Conservation (phyloP, 352 stramenopile genomes). For the Pythium vanterpoolii region DNA sequence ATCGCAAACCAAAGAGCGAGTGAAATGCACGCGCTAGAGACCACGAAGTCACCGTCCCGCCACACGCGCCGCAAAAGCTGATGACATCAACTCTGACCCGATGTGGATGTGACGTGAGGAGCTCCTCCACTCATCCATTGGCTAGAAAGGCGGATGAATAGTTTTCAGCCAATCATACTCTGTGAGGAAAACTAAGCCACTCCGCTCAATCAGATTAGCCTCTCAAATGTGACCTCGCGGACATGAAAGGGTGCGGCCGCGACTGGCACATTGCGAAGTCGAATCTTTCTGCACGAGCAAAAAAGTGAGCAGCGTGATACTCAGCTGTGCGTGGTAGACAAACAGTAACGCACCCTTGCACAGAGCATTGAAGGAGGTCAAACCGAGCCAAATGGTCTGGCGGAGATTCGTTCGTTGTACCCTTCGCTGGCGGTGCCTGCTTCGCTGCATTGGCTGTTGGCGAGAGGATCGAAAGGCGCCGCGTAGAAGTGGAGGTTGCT, state of each 20-base stretch:
- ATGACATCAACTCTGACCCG: neutral
- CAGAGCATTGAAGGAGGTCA: conserved; percentile 41
- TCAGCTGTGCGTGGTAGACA: neutral
- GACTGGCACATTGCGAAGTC: conserved; percentile 51
- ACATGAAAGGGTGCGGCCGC: conserved; percentile 60
- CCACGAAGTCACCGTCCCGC: conserved; percentile 23
- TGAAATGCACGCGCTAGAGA: conserved; percentile 21
- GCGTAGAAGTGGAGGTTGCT: conserved; percentile 1
- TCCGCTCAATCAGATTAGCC: conserved; percentile 33
- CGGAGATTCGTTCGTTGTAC: conserved; percentile 14
- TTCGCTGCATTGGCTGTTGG: conserved; percentile 2
- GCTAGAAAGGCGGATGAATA: conserved; percentile 18
- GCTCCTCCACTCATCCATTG: conserved; percentile 34
- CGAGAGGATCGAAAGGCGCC: conserved; percentile 22
- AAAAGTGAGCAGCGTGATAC: neutral
- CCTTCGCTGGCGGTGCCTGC: conserved; percentile 5
- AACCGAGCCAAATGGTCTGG: conserved; percentile 24
- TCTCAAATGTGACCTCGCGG: conserved; percentile 66
- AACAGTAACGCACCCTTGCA: conserved; percentile 41
- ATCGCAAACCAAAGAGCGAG: conserved; percentile 23
- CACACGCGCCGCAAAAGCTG: neutral
- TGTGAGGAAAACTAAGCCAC: conserved; percentile 1
- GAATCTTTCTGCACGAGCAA: conserved; percentile 39
- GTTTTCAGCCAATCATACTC: conserved; percentile 23
- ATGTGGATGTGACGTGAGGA: conserved; percentile 7